Evolutionary conservation across 2,329 filamentous ascomycete species (phyloP), one percentile per base, ranked within the genome.

Genomic region (Fusarium buharicum): DNA sequence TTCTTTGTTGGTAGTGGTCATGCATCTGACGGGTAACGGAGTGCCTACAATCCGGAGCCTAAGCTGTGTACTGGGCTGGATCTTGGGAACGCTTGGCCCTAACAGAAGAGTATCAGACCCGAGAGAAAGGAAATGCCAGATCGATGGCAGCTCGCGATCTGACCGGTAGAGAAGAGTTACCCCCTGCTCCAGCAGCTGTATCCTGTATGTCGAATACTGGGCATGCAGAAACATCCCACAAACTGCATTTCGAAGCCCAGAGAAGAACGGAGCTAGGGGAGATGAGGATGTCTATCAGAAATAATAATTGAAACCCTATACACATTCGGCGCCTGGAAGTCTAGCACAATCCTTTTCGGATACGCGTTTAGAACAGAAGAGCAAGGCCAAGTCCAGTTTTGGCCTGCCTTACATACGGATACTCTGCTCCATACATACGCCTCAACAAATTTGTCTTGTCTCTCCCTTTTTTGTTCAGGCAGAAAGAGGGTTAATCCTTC

Each of bases 381-480:
- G 17, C 40, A 37, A 24, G 36, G 33, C 36, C 27, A 31, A 34
- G 16, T 39, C 38, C 20, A 28, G 22, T 17, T 6, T 31, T 51
- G n/a, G 17, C 27, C n/a, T 47, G 27, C 46, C 12, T 59, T 14
- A 17, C 16, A 13, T 27, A 43, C n/a, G 22, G 31, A 34, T 37
- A n/a, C 34, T 20, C 36, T 37, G 13, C 36, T 18, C n/a, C n/a
- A n/a, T n/a, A 16, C 11, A 14, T 16, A 31, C 37, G 30, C 24
- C 44, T 65, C 47, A 50, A 56, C 61, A 62, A 62, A 45, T 50
- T 31, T 18, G 18, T 49, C 46, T 50, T 45, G 37, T 36, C 28
- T 28, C 40, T 20, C 17, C 17, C 51, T 31, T 45, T 17, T 37
- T 17, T 36, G 20, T 12, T 18, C 49, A 30, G 39, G 50, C 40